These are phyloP conservation scores for Cladosporium velox DNA, from an alignment of 2,329 filamentous ascomycete species.

Conservation along the genomic window DNA sequence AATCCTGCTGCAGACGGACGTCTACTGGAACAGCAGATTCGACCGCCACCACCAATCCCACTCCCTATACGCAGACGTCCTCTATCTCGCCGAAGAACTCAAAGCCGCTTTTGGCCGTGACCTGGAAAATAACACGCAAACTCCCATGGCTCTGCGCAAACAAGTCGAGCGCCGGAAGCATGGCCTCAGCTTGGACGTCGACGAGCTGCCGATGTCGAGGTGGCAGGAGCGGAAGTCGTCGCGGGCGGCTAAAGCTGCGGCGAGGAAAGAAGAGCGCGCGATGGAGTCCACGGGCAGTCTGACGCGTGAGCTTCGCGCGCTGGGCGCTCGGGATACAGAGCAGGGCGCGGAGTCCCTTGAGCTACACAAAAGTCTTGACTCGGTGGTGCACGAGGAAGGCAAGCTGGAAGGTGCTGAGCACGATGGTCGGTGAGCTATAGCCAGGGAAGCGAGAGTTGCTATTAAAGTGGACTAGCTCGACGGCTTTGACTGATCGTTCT, in stretches of 20 bases:
- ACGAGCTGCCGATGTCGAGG: neutral
- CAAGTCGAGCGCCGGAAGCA: neutral
- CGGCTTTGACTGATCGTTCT: no score
- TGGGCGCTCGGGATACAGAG: no score
- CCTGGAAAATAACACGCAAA: neutral
- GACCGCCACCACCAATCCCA: neutral
- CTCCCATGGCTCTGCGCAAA: neutral
- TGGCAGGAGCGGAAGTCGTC: neutral
- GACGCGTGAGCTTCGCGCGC: no score
- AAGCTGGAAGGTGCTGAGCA: no score
- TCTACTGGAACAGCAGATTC: conserved; percentile 8
- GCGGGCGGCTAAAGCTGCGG: neutral
- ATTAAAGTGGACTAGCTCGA: no score
- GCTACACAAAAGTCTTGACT: no score
- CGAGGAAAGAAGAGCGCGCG: no score
- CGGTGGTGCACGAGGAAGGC: no score
- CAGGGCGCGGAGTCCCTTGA: no score
- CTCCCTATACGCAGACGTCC: neutral
- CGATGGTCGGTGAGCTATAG: no score
- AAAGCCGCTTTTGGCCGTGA: neutral
- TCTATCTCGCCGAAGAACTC: conserved; percentile 5
- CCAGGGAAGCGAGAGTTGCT: no score
- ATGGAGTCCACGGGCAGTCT: no score
- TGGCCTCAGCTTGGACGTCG: neutral
- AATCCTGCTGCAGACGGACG: neutral